Conservation (phyloP, 345 rosid species). For the Salix purpurea region DNA sequence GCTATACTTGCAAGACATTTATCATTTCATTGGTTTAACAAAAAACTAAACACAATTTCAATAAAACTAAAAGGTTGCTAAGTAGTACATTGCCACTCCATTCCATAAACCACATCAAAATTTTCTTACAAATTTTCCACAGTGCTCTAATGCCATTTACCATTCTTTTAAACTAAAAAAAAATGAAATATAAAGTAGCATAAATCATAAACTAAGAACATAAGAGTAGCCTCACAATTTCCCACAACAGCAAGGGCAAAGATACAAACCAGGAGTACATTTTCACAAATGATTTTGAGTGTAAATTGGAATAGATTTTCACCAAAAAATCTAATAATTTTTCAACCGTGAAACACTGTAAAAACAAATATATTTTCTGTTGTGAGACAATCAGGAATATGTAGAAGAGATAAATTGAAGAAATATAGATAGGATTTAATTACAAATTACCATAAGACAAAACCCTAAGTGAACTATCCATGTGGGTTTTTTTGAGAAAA, state of each 20-base stretch:
- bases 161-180: background rate
- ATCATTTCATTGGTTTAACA: background rate
- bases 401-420: too few species aligned
- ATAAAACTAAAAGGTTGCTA: background rate
- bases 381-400: background rate
- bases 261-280: background rate
- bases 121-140: background rate
- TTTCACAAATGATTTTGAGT: background rate
- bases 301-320: background rate
- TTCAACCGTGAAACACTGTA: background rate
- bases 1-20: background rate
- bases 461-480: slow-evolving; percentile 8
- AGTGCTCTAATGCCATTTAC: background rate
- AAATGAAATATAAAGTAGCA: too few species aligned
- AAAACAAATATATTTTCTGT: slow-evolving; percentile 3
- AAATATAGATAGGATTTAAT: background rate
- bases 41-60: background rate
- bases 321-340: background rate
- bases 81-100: background rate
- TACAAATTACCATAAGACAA: background rate
- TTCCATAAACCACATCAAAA: background rate
- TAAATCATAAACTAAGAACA: background rate
- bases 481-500: background rate
- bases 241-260: background rate
- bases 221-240: background rate